A percentile compares a stretch with the other conserved stretches of the same genome.
These are phyloP conservation scores for Botryotinia calthae DNA, from an alignment of 2,329 filamentous ascomycete species.

Conservation along the genomic window DNA sequence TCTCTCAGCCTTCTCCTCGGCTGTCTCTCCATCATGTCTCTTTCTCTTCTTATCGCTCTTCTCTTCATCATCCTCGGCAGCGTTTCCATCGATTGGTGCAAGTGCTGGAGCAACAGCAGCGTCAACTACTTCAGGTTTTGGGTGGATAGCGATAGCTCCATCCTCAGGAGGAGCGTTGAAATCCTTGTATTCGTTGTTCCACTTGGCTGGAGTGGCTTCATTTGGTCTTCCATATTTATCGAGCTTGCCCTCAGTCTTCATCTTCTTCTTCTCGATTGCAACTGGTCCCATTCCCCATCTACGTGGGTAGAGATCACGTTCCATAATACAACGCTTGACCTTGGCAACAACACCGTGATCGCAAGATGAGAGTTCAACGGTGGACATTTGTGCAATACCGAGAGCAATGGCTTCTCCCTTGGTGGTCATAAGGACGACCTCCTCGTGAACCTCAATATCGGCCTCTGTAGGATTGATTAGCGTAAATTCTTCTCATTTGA, in stretches of 20 bases:
- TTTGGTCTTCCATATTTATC: slow-evolving; percentile 96
- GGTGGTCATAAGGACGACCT: slow-evolving; percentile 97
- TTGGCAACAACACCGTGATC: slow-evolving; percentile 98
- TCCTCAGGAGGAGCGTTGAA: slow-evolving; percentile 58
- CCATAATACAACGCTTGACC: slow-evolving; percentile 99
- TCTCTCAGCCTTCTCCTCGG: slow-evolving; percentile 59
- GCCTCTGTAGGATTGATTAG: slow-evolving; percentile 57
- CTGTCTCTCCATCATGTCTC: slow-evolving; percentile 74
- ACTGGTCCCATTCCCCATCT: slow-evolving; percentile 95
- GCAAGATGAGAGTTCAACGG: slow-evolving; percentile 92
- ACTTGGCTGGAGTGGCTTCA: slow-evolving; percentile 89
- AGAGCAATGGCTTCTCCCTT: slow-evolving; percentile 98
- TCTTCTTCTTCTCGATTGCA: slow-evolving; percentile 97
- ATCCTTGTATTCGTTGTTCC: slow-evolving; percentile 91
- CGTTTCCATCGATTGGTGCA: slow-evolving; percentile 42
- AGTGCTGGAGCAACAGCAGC: slow-evolving; percentile 42
- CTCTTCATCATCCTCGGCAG: slow-evolving; percentile 52
- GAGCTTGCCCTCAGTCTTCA: slow-evolving; percentile 96
- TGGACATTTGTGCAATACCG: slow-evolving; percentile 96
- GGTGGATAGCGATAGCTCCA: slow-evolving; percentile 39
- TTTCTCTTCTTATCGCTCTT: slow-evolving; percentile 72
- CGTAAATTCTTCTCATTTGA: slow-evolving; percentile 14
- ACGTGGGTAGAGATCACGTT: slow-evolving; percentile 94
- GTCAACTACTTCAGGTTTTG: slow-evolving; percentile 42
- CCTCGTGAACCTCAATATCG: slow-evolving; percentile 90